phyloP scores from a whole-genome alignment of 192 early-diverging fungal species.

The Backusella luteola region DNA sequence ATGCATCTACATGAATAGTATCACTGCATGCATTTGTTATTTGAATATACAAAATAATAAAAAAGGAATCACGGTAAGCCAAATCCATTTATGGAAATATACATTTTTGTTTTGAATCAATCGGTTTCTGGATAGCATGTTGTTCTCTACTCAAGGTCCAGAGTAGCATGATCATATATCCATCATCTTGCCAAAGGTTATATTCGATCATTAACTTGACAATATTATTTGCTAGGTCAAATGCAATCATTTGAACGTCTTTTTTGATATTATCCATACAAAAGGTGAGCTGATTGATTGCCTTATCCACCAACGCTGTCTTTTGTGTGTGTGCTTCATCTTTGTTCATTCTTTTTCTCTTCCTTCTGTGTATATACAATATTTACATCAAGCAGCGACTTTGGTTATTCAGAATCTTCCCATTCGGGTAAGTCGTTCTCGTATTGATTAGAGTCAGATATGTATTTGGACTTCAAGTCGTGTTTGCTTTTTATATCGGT shows the following conservation, averaged over 20 bases:
- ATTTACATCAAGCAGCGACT: conserved; percentile 42
- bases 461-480: conserved; percentile 27
- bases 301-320: conserved; percentile 28
- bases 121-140: conserved; percentile 20
- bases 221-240: conserved; percentile 60
- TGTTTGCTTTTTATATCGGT: conserved; percentile 34
- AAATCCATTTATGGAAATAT: conserved; percentile 32
- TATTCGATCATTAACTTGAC: conserved; percentile 53
- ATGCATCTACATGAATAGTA: too few species aligned
- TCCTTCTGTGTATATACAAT: conserved; percentile 36
- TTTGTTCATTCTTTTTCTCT: conserved; percentile 47
- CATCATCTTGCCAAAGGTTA: conserved; percentile 60
- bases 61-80: not conserved
- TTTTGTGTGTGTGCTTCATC: conserved; percentile 52
- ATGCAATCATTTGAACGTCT: not conserved
- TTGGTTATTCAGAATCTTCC: conserved; percentile 29
- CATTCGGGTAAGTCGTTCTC: conserved; percentile 19
- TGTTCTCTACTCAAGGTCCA: too few species aligned
- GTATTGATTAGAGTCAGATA: too few species aligned
- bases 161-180: conserved; percentile 42
- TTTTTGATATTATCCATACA: conserved; percentile 39
- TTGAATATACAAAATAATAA: too few species aligned
- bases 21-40: too few species aligned
- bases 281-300: not conserved
- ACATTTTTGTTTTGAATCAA: conserved; percentile 41